Percentiles rank a stretch among this genome's conserved stretches.
These are phyloP conservation scores for Saccharomyces pastorianus DNA, from an alignment of 1,139 yeast species.

Conservation along the genomic window DNA sequence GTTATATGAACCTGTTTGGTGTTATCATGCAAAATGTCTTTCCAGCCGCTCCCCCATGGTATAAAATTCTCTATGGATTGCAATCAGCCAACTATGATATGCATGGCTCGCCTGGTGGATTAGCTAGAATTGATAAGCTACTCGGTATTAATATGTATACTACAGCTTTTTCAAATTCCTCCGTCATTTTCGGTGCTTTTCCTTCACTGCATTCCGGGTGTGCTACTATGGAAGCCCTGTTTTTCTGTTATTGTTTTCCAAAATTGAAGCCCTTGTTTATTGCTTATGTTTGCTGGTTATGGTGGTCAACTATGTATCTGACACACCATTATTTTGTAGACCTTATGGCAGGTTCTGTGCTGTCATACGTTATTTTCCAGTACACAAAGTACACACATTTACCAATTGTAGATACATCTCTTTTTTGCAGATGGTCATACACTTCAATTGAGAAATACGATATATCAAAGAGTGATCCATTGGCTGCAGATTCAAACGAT, in stretches of 20 bases:
- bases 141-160: slow-evolving; percentile 82
- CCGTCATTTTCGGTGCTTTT: slow-evolving; percentile 95
- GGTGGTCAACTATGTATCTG: slow-evolving; percentile 98
- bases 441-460: slow-evolving; percentile 31
- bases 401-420: slow-evolving; percentile 55
- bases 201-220: slow-evolving; percentile 94
- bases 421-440: slow-evolving; percentile 85
- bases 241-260: slow-evolving; percentile 78
- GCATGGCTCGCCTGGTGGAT: slow-evolving; percentile 95
- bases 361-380: slow-evolving; percentile 63
- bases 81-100: slow-evolving; percentile 86
- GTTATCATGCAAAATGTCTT: slow-evolving; percentile 72
- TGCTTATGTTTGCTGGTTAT: slow-evolving; percentile 77
- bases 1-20: slow-evolving; percentile 89
- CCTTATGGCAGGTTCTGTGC: slow-evolving; percentile 79
- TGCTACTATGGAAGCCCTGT: slow-evolving; percentile 87
- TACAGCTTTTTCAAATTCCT: slow-evolving; percentile 76
- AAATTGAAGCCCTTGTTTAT: slow-evolving; percentile 53
- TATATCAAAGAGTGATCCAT: slow-evolving; percentile 32
- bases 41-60: slow-evolving; percentile 99
- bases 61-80: slow-evolving; percentile 75
- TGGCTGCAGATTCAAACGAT: slow-evolving; percentile 24
- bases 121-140: slow-evolving; percentile 75
- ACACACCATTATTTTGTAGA: slow-evolving; percentile 94
- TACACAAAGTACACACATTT: slow-evolving; percentile 65